Evolutionary conservation across 163 green algal species (phyloP).

Genomic region (Chloroidium sp.): DNA sequence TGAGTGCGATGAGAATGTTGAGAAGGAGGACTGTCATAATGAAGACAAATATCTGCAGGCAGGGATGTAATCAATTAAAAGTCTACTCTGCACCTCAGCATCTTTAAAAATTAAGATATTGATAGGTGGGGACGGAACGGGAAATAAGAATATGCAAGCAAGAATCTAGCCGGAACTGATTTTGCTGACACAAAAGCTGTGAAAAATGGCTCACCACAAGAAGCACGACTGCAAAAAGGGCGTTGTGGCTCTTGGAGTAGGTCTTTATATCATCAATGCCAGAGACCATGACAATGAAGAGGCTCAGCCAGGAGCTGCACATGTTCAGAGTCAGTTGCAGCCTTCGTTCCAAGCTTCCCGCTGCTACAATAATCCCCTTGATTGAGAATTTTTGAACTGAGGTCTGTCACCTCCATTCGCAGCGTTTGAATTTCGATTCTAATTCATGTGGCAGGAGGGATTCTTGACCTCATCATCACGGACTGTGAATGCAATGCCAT

Average conservation of each 20-base stretch:
- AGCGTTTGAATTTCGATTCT: too few species aligned
- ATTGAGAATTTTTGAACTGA: background rate
- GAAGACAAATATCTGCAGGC: constrained; percentile 43
- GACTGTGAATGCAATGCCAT: too few species aligned
- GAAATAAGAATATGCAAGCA: too few species aligned
- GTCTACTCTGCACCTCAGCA: background rate
- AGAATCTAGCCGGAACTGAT: too few species aligned
- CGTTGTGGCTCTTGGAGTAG: background rate
- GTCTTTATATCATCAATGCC: background rate
- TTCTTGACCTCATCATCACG: too few species aligned
- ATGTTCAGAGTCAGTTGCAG: background rate
- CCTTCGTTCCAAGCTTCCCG: too few species aligned
- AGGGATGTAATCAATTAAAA: background rate
- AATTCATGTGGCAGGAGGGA: too few species aligned
- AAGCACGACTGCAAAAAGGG: background rate
- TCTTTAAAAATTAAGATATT: background rate
- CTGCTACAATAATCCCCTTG: background rate
- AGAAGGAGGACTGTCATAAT: constrained; percentile 57
- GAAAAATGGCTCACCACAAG: background rate
- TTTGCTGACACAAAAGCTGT: too few species aligned
- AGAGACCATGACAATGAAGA: background rate
- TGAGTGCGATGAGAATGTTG: constrained; percentile 60
- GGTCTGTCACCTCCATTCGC: background rate
- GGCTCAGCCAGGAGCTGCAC: background rate
- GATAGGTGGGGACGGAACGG: too few species aligned